These are phyloP conservation scores for Thelonectria rubi DNA, from an alignment of 2,329 filamentous ascomycete species.

Conservation along the genomic window DNA sequence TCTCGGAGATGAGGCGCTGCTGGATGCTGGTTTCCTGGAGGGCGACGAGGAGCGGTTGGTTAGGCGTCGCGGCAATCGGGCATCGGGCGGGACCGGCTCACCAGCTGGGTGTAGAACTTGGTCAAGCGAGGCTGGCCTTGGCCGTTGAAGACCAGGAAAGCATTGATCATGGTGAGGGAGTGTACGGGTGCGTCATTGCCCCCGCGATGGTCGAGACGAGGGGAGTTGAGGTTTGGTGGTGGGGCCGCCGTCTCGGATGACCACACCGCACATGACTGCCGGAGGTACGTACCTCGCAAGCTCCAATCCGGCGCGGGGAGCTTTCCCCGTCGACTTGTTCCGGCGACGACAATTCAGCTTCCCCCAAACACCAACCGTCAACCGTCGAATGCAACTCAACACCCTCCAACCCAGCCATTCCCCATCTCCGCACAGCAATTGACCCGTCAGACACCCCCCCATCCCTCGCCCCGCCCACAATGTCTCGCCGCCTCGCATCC, in stretches of 20 bases:
- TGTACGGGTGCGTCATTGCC: conserved; percentile 32
- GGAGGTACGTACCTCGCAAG: conserved; percentile 34
- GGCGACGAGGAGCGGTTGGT: conserved; percentile 7
- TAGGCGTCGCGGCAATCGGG: conserved; percentile 8
- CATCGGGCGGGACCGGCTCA: conserved; percentile 48
- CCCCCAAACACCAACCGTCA: conserved; percentile 2
- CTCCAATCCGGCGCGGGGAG: conserved; percentile 23
- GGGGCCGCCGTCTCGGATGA: conserved; percentile 30
- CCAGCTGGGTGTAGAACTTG: conserved; percentile 98
- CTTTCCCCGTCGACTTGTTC: conserved; percentile 10
- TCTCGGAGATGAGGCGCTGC: conserved; percentile 95
- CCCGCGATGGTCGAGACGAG: conserved; percentile 6
- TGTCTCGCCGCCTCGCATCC: conserved; percentile 47
- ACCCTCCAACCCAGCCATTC: neutral
- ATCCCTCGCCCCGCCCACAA: conserved; percentile 27
- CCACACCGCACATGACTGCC: conserved; percentile 30
- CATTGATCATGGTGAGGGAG: conserved; percentile 84
- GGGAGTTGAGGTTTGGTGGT: conserved; percentile 32
- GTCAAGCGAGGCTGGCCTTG: conserved; percentile 95
- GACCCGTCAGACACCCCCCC: neutral
- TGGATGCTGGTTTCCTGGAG: conserved; percentile 93
- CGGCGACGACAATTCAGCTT: conserved; percentile 1
- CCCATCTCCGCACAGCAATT: neutral
- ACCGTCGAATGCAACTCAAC: neutral
- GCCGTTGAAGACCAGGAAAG: conserved; percentile 98